Percentiles rank a stretch among this genome's conserved stretches.
phyloP scores from a whole-genome alignment of 2,329 filamentous ascomycete species.

The Trichoderma sp. region DNA sequence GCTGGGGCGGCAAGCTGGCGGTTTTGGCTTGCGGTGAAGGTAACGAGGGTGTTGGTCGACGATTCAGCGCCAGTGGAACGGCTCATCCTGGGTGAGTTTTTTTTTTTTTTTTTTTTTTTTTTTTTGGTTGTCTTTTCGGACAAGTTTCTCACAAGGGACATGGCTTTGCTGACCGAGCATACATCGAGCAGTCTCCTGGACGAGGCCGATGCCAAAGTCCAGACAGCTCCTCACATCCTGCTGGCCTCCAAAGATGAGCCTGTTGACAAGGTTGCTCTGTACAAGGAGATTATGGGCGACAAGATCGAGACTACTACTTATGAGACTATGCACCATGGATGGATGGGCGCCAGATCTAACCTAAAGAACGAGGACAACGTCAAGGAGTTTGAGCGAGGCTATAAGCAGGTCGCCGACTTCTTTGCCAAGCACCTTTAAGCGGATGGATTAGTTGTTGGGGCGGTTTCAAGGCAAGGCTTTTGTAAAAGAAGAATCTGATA shows the following conservation, averaged over 20 bases:
- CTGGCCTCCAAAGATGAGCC: slow-evolving; percentile 50
- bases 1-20: slow-evolving; percentile 49
- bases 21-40: slow-evolving; percentile 37
- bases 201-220: slow-evolving; percentile 40
- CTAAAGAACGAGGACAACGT: slow-evolving; percentile 43
- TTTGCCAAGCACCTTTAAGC: slow-evolving; percentile 40
- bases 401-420: slow-evolving; percentile 43
- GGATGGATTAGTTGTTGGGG: not conserved
- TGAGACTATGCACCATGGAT: slow-evolving; percentile 52
- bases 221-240: slow-evolving; percentile 47
- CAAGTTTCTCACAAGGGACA: not conserved
- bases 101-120: not conserved
- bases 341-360: slow-evolving; percentile 54
- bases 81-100: slow-evolving; percentile 31
- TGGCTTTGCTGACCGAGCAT: not conserved
- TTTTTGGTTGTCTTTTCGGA: not conserved
- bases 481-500: not conserved
- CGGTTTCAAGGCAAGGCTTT: not conserved
- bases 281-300: slow-evolving; percentile 38
- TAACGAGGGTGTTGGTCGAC: slow-evolving; percentile 34
- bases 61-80: slow-evolving; percentile 36
- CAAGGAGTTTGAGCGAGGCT: slow-evolving; percentile 49
- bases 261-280: slow-evolving; percentile 41
- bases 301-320: slow-evolving; percentile 48
- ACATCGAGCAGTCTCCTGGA: slow-evolving; percentile 32